Conservation (phyloP, 257 asterid species). For the Scutellaria baicalensis region DNA sequence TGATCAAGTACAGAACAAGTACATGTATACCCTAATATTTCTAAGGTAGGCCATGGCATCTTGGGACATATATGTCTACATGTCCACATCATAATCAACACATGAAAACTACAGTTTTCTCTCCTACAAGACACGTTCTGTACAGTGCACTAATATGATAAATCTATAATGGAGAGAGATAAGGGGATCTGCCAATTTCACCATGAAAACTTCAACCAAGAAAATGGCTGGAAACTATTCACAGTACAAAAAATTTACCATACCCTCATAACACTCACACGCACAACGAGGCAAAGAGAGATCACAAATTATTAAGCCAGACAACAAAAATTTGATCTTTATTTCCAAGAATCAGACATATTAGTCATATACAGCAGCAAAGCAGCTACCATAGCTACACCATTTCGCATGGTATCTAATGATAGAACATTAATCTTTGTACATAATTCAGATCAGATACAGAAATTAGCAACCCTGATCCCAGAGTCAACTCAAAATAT, state of each 20-base stretch:
- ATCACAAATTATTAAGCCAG: conserved; percentile 11
- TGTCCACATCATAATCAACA: background rate
- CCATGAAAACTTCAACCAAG: background rate
- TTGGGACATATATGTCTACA: background rate
- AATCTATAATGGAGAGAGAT: background rate
- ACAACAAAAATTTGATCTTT: background rate
- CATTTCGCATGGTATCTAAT: background rate
- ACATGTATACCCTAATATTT: background rate
- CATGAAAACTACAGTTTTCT: background rate
- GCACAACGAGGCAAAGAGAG: background rate
- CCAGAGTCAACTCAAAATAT: background rate
- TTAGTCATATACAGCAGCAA: background rate
- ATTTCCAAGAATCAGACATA: background rate
- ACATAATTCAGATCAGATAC: conserved; percentile 19
- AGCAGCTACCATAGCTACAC: background rate
- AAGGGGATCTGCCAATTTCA: background rate
- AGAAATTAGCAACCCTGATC: background rate
- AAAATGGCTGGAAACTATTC: background rate
- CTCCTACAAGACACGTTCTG: background rate
- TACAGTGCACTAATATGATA: too few relatives aligned
- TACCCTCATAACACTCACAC: background rate
- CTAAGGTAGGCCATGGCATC: background rate
- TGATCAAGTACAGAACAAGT: background rate
- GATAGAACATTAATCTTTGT: background rate
- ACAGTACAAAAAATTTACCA: background rate